phyloP scores from a whole-genome alignment of 305 asterid genomes.

The Fraxinus ornus region DNA sequence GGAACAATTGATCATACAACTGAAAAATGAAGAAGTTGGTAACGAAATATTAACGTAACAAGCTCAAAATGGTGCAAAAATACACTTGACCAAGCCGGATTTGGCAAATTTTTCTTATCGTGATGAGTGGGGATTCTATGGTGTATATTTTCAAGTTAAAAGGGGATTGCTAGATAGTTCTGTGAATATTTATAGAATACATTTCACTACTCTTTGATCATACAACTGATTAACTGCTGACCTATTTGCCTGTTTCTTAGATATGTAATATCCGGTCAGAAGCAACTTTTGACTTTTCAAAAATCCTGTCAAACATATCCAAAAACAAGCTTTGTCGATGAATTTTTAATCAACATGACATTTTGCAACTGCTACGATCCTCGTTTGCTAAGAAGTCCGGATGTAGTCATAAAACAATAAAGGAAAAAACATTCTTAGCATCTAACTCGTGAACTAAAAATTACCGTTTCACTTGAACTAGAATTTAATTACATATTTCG shows the following conservation, averaged over 20 bases:
- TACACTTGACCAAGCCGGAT: slow-evolving; percentile 13
- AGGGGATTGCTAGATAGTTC: background rate
- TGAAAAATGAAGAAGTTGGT: slow-evolving; percentile 60
- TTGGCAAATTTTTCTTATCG: background rate
- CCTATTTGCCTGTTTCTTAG: no score
- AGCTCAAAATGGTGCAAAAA: slow-evolving; percentile 10
- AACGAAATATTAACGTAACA: slow-evolving; percentile 24
- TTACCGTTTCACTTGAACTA: background rate
- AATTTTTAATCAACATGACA: background rate
- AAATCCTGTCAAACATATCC: background rate
- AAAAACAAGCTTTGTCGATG: background rate
- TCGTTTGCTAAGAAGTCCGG: background rate
- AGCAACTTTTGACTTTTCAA: background rate
- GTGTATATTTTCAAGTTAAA: background rate
- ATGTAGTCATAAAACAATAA: background rate
- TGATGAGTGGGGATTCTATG: background rate
- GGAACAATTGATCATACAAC: slow-evolving; percentile 72
- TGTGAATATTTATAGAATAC: slow-evolving; percentile 1
- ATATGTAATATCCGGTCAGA: no score
- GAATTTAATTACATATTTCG: background rate
- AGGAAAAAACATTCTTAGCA: background rate
- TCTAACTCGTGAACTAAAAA: background rate
- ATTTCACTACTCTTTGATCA: no score
- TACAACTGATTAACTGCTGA: no score
- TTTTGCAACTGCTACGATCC: background rate